These are phyloP conservation scores for Claviceps sp. DNA, from an alignment of 2,329 filamentous ascomycete genomes.

Conservation along the genomic window DNA sequence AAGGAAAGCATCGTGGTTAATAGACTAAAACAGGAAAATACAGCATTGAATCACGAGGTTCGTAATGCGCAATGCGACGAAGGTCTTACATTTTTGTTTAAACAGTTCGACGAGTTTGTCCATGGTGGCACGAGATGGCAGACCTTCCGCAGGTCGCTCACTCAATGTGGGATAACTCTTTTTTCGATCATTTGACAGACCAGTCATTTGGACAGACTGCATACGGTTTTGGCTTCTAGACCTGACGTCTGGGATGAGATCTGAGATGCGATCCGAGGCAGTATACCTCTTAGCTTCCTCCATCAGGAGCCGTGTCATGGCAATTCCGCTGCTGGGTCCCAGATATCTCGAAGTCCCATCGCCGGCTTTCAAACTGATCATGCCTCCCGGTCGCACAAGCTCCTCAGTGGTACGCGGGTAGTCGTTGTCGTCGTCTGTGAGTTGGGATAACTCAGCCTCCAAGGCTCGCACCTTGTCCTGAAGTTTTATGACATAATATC, in stretches of 20 bases:
- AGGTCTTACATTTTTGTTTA: constrained; percentile 58
- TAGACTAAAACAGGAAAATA: not conserved
- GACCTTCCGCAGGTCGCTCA: constrained; percentile 59
- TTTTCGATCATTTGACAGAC: constrained; percentile 44
- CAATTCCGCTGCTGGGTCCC: constrained; percentile 87
- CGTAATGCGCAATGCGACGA: not conserved
- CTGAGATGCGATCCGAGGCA: constrained; percentile 78
- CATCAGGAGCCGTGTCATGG: constrained; percentile 90
- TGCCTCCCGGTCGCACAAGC: constrained; percentile 72
- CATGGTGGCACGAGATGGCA: constrained; percentile 62
- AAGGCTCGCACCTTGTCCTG: constrained; percentile 75
- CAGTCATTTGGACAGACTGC: constrained; percentile 45
- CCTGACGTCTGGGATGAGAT: constrained; percentile 68
- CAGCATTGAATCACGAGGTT: too few relatives aligned
- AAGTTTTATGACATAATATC: constrained; percentile 83
- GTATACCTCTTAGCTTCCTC: constrained; percentile 91
- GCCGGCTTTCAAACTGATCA: constrained; percentile 71
- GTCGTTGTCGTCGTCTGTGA: constrained; percentile 63
- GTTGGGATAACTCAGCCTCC: constrained; percentile 66
- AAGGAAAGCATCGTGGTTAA: not conserved
- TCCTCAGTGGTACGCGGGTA: constrained; percentile 63
- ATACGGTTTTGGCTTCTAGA: constrained; percentile 40
- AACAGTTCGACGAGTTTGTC: constrained; percentile 76
- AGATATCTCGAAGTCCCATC: constrained; percentile 82
- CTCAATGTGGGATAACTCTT: constrained; percentile 89